Percentiles rank a stretch among this genome's conserved stretches.
Conservation (phyloP, 73 alveolate species). For the Symbiodinium natans region DNA sequence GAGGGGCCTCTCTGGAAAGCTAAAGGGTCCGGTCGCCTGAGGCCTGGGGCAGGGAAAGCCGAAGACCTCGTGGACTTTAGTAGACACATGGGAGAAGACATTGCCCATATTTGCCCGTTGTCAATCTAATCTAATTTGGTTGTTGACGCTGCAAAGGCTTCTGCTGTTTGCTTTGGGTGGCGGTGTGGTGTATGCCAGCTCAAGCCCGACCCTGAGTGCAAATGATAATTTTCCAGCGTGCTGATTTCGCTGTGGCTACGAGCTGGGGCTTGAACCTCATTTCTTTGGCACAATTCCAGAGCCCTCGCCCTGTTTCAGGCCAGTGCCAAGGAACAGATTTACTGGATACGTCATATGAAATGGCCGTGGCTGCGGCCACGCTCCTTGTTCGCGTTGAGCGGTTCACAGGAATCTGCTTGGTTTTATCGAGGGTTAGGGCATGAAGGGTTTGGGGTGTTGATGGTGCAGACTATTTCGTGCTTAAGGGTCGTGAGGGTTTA, state of each 20-base stretch:
- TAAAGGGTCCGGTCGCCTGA: too few relatives aligned
- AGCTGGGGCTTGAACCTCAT: too few relatives aligned
- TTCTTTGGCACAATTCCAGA: not conserved
- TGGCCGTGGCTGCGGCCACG: slow-evolving; percentile 64
- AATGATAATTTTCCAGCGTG: not conserved
- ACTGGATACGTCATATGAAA: slow-evolving; percentile 41
- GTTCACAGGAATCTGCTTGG: not conserved
- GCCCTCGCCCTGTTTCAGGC: not conserved
- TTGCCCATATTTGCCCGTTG: too few relatives aligned
- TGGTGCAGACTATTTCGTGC: too few relatives aligned
- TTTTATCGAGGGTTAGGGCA: too few relatives aligned
- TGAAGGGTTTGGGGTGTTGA: too few relatives aligned
- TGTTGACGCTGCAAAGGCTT: slow-evolving; percentile 47
- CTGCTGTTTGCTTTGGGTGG: slow-evolving; percentile 46
- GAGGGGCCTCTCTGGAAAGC: too few relatives aligned
- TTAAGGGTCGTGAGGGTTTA: too few relatives aligned
- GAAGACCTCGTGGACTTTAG: too few relatives aligned
- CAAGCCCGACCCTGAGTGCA: not conserved
- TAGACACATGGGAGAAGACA: too few relatives aligned
- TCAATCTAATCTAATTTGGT: too few relatives aligned
- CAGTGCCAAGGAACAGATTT: slow-evolving; percentile 74
- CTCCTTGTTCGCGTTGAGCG: not conserved
- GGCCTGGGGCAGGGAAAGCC: too few relatives aligned
- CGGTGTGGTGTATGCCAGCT: slow-evolving; percentile 48
- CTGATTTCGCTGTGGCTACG: not conserved